These are phyloP conservation scores for Holtermanniella nyarrowii DNA, from an alignment of 768 basidiomycete genomes.

Conservation along the genomic window DNA sequence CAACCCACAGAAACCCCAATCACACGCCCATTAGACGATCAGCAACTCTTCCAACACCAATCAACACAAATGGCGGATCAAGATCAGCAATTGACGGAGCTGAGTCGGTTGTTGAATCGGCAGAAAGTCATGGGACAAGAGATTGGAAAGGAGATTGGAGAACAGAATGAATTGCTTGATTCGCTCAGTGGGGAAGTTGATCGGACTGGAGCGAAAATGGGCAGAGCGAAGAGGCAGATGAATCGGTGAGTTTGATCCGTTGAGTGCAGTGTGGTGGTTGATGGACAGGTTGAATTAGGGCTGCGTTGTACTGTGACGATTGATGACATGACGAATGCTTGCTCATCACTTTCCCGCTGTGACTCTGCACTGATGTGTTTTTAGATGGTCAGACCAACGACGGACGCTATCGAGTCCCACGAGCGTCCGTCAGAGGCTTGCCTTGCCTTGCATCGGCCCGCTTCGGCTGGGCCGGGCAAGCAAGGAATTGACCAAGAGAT, in stretches of 20 bases:
- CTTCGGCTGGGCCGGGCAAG: not conserved
- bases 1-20: slow-evolving; percentile 65
- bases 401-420: too few species aligned
- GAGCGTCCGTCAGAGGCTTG: too few species aligned
- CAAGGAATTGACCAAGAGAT: not conserved
- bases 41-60: slow-evolving; percentile 69
- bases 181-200: slow-evolving; percentile 67
- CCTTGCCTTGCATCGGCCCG: too few species aligned
- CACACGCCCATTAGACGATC: slow-evolving; percentile 78
- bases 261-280: not conserved
- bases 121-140: slow-evolving; percentile 80
- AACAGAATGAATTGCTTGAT: slow-evolving; percentile 80
- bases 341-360: too few species aligned
- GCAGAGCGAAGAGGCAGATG: slow-evolving; percentile 68
- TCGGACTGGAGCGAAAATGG: slow-evolving; percentile 63
- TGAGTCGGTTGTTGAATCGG: slow-evolving; percentile 70
- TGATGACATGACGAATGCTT: too few species aligned
- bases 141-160: slow-evolving; percentile 67
- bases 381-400: too few species aligned
- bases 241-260: slow-evolving; percentile 45
- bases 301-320: too few species aligned
- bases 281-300: not conserved
- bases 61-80: slow-evolving; percentile 71
- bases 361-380: too few species aligned
- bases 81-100: slow-evolving; percentile 65